Percentiles rank a stretch among this genome's conserved stretches.
These are phyloP conservation scores for Dichomitus squalens DNA, from an alignment of 1,284 basidiomycete genomes.

Conservation along the genomic window DNA sequence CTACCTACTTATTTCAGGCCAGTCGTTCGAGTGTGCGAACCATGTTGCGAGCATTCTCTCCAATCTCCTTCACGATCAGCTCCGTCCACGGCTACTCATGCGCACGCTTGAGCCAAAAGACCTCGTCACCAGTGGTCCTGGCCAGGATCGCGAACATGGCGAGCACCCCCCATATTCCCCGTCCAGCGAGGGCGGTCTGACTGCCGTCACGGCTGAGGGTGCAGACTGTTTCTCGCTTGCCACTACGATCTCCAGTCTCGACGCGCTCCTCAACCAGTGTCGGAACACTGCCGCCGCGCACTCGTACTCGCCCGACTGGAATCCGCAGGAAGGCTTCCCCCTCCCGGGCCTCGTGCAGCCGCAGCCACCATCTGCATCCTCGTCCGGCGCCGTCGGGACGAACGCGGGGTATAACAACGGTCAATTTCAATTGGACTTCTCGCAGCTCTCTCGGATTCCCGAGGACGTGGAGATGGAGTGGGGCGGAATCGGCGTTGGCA, in stretches of 20 bases:
- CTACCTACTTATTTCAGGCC: constrained; percentile 51
- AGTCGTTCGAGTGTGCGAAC: constrained; percentile 52
- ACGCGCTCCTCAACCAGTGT: constrained; percentile 24
- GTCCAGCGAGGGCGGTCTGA: constrained; percentile 1
- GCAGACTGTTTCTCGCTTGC: constrained; percentile 19
- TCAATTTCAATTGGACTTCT: background rate
- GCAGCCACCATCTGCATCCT: background rate
- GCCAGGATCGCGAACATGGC: background rate
- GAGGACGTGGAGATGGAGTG: constrained; percentile 30
- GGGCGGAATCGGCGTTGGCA: constrained; percentile 25
- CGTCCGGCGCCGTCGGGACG: background rate
- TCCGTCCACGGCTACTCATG: constrained; percentile 32
- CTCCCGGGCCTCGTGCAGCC: background rate
- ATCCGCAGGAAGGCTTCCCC: constrained; percentile 8
- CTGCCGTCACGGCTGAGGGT: constrained; percentile 9
- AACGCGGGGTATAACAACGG: background rate
- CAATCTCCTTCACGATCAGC: constrained; percentile 36
- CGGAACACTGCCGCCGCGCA: constrained; percentile 12
- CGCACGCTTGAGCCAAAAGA: constrained; percentile 31
- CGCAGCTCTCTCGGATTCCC: constrained; percentile 4
- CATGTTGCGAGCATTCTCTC: constrained; percentile 48
- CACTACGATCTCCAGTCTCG: constrained; percentile 21
- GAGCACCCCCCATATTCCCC: background rate
- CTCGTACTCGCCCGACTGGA: constrained; percentile 17
- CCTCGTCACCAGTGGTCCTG: no score